Conservation (phyloP, 352 stramenopile genomes). For the Pythium dissimile region DNA sequence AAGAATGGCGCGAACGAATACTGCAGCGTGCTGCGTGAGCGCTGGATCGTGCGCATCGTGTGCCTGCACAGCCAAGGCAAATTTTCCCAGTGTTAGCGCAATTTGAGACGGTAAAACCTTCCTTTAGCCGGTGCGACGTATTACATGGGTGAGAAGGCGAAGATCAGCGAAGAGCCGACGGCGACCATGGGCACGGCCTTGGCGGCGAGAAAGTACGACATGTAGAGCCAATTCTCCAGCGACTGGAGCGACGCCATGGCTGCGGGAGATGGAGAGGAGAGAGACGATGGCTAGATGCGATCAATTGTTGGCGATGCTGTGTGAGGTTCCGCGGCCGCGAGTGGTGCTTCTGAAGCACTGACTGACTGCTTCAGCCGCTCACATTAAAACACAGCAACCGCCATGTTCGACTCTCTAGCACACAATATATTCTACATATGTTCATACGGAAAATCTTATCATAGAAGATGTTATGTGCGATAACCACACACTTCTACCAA, state of each 20-base stretch:
- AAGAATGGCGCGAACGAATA: constrained; percentile 81
- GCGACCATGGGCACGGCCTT: constrained; percentile 64
- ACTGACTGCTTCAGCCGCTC: neutral
- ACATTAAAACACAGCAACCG: neutral
- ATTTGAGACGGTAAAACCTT: neutral
- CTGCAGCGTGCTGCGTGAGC: constrained; percentile 64
- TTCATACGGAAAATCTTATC: neutral
- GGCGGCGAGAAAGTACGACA: constrained; percentile 61
- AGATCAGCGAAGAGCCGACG: constrained; percentile 57
- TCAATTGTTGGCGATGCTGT: too few species aligned
- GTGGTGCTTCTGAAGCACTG: too few species aligned
- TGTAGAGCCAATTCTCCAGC: constrained; percentile 58
- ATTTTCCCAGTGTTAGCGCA: neutral
- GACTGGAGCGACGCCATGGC: constrained; percentile 47
- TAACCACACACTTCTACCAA: too few species aligned
- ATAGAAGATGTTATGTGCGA: neutral
- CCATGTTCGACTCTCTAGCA: neutral
- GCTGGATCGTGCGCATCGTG: constrained; percentile 58
- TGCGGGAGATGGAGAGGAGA: neutral
- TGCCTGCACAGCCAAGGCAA: constrained; percentile 28
- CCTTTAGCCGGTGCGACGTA: neutral
- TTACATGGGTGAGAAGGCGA: constrained; percentile 66
- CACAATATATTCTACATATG: neutral
- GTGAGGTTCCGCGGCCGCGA: too few species aligned
- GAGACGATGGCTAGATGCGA: too few species aligned